These are phyloP conservation scores for Evernia prunastri DNA, from an alignment of 495 filamentous ascomycete genomes.

Conservation along the genomic window DNA sequence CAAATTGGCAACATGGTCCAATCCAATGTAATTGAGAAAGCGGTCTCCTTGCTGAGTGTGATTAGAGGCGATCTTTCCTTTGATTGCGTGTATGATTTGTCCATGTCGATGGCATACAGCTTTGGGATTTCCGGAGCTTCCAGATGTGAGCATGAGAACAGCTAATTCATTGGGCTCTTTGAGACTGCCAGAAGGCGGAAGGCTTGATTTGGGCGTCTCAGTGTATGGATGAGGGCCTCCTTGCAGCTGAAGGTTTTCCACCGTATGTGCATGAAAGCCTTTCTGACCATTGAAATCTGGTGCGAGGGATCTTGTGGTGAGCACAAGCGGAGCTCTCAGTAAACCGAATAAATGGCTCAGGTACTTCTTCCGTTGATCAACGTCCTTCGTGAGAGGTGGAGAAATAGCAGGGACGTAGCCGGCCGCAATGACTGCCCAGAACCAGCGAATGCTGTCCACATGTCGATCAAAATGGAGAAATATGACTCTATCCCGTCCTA, in stretches of 20 bases:
- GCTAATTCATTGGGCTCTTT: neutral
- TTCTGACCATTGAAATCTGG: slow-evolving; percentile 9
- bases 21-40: slow-evolving; percentile 5
- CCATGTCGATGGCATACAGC: slow-evolving; percentile 2
- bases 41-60: neutral
- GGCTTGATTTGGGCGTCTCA: neutral
- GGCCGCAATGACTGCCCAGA: slow-evolving; percentile 41
- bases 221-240: too few relatives aligned
- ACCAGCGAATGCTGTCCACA: slow-evolving; percentile 36
- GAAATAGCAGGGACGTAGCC: slow-evolving; percentile 38
- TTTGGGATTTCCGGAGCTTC: neutral
- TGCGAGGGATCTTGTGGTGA: slow-evolving; percentile 18
- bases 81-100: neutral
- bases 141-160: slow-evolving; percentile 6
- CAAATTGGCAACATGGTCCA: slow-evolving; percentile 10
- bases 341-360: slow-evolving; percentile 28
- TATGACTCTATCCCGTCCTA: slow-evolving; percentile 13
- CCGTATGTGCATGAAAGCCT: neutral
- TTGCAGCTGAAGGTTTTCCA: neutral
- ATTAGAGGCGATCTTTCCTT: neutral
- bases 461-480: slow-evolving; percentile 39
- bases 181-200: neutral
- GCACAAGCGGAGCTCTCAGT: slow-evolving; percentile 16
- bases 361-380: slow-evolving; percentile 30
- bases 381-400: slow-evolving; percentile 33